A percentile compares a stretch with the other conserved stretches of the same genome.
Evolutionary conservation across 345 rosid species (phyloP).

Genomic region (Lagerstroemia speciosa): DNA sequence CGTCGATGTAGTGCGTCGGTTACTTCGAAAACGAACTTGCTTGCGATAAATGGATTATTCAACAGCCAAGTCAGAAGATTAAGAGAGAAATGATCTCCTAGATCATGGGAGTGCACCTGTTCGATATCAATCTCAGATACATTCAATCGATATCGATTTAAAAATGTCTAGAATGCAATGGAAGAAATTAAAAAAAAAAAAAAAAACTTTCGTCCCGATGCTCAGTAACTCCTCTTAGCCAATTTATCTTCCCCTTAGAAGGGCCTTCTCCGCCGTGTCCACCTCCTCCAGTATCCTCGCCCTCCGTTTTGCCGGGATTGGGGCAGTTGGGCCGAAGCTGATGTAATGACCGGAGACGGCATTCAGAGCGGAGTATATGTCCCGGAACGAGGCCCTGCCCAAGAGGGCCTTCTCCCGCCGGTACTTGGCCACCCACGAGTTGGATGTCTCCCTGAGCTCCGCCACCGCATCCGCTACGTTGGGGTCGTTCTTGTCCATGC

Average conservation of each 20-base stretch:
- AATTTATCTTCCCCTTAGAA: slow-evolving; percentile 60
- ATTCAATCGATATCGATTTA: neutral
- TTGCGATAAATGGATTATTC: too few species aligned
- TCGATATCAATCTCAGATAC: too few species aligned
- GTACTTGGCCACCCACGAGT: slow-evolving; percentile 93
- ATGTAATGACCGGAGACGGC: slow-evolving; percentile 88
- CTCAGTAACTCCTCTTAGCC: neutral
- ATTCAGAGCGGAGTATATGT: slow-evolving; percentile 83
- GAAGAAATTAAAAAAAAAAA: too few species aligned
- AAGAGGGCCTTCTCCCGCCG: slow-evolving; percentile 78
- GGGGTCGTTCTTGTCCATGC: slow-evolving; percentile 69
- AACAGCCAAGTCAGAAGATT: too few species aligned
- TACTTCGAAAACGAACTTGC: too few species aligned
- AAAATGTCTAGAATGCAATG: neutral
- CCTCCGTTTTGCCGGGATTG: slow-evolving; percentile 72
- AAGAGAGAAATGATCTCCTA: too few species aligned
- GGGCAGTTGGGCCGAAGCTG: slow-evolving; percentile 91
- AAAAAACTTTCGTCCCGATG: neutral
- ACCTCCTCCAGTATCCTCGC: slow-evolving; percentile 86
- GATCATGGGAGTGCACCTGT: too few species aligned
- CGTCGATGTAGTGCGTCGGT: too few species aligned
- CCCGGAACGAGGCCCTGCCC: slow-evolving; percentile 69
- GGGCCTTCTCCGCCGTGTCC: slow-evolving; percentile 87
- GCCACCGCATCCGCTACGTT: slow-evolving; percentile 69
- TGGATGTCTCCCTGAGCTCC: slow-evolving; percentile 64